Conservation (phyloP, 306 rosid species). For the Glycine tomentella region DNA sequence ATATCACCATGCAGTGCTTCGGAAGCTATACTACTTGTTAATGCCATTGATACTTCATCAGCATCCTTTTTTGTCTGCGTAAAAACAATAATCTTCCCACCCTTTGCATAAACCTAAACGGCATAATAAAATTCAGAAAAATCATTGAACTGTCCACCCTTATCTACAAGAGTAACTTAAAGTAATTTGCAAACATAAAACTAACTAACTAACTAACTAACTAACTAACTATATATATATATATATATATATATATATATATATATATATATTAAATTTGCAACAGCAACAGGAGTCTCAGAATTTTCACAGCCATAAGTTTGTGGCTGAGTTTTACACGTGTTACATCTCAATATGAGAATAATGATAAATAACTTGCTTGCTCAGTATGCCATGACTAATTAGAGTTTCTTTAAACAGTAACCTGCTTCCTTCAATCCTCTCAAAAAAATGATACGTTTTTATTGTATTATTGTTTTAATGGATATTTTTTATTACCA, state of each 20-base stretch:
- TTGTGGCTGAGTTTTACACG: no score
- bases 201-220: background rate
- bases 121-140: slow-evolving; percentile 27
- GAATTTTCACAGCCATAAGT: no score
- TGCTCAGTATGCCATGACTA: background rate
- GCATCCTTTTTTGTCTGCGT: slow-evolving; percentile 94
- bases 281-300: no score
- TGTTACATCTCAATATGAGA: background rate
- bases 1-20: slow-evolving; percentile 98
- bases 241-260: no score
- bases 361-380: background rate
- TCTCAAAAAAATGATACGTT: background rate
- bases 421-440: slow-evolving; percentile 2
- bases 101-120: slow-evolving; percentile 86
- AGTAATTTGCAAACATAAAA: slow-evolving; percentile 12
- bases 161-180: slow-evolving; percentile 25
- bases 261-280: no score
- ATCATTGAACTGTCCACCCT: slow-evolving; percentile 15
- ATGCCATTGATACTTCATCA: slow-evolving; percentile 89
- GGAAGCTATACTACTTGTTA: slow-evolving; percentile 81
- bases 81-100: slow-evolving; percentile 96
- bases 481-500: background rate
- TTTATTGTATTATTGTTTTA: slow-evolving; percentile 32
- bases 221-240: background rate
- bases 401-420: background rate